Base-by-base conservation (phyloP, 345 rosid species). In the Arabis alpina region DNA sequence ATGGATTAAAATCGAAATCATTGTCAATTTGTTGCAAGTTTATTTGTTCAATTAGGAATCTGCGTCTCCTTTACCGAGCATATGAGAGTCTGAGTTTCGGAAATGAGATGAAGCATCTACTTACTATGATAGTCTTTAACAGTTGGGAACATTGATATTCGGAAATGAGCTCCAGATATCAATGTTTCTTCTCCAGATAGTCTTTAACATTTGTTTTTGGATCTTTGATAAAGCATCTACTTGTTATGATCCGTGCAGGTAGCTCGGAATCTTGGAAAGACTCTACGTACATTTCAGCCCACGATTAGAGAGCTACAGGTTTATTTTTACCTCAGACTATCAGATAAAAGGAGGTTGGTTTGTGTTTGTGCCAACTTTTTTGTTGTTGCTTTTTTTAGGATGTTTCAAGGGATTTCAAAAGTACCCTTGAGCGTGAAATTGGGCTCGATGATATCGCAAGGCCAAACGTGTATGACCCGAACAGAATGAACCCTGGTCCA, bases 221-320 rank as follows among this genome's bases (percentile, higher is more conserved):
- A 44, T 62, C 49, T 48, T 45, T 73, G 13, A 37, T 56, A 9
- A 73, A 64, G 8, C 3, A 10, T 19, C 6, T 13, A 50, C 59
- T 65, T 49, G 32, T 8, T 54, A 39, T 75, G 24, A 58, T 60
- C 43, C 3, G 3, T 80, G 75, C 86, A 91, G 98, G 96, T 93
- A 47, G 97, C 98, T 32, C 83, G 97, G 64, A 93, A 83, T 79
- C 79, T 91, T 56, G 98, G 98, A 63, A 91, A 91, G 77, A 93
- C 98, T 47, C 76, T 93, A 50, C 96, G 98, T 45, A 81, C 81
- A 53, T 91, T 91, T 82, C 98, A 93, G 67, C 98, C 98, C 23
- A 89, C 98, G 58, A 89, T 93, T 77, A 89, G 85, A 79, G 98
- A 93, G 80, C 86, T 93, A 61, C 97, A 93, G 92, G 98, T 90